Conservation (phyloP, 805 yeast species). For the Candida sphagnicola region DNA sequence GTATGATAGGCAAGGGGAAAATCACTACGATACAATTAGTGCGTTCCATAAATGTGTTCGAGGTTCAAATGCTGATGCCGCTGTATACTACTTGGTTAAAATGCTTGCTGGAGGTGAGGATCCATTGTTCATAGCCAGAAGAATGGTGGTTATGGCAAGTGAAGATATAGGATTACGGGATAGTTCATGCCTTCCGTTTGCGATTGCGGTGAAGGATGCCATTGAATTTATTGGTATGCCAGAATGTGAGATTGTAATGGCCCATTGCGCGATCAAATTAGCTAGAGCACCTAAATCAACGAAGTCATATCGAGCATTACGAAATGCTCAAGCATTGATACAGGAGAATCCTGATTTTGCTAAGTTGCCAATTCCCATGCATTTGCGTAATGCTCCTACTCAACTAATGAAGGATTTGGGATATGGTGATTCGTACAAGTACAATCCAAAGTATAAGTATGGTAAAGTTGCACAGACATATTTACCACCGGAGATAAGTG, state of each 20-base stretch:
- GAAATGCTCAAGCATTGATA: constrained; percentile 56
- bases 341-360: constrained; percentile 55
- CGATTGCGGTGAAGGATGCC: constrained; percentile 80
- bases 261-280: constrained; percentile 88
- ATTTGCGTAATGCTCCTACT: constrained; percentile 94
- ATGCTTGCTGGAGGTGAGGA: constrained; percentile 95
- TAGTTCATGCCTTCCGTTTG: constrained; percentile 80
- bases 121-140: constrained; percentile 80
- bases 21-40: constrained; percentile 91
- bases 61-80: constrained; percentile 87
- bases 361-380: constrained; percentile 69
- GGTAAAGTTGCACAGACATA: constrained; percentile 76
- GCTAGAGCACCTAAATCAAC: constrained; percentile 86
- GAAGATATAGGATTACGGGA: constrained; percentile 92
- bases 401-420: constrained; percentile 84
- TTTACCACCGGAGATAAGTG: constrained; percentile 58
- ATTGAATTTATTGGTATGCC: constrained; percentile 92
- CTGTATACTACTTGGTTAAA: constrained; percentile 77
- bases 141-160: constrained; percentile 92
- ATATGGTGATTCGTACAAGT: constrained; percentile 79
- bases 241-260: constrained; percentile 84
- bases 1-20: constrained; percentile 86
- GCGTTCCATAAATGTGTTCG: constrained; percentile 93
- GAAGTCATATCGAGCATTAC: constrained; percentile 78
- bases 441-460: constrained; percentile 73